Evolutionary conservation across 257 asterid species (phyloP), one percentile per base, ranked within the genome.

Genomic region (Buddleja alternifolia): DNA sequence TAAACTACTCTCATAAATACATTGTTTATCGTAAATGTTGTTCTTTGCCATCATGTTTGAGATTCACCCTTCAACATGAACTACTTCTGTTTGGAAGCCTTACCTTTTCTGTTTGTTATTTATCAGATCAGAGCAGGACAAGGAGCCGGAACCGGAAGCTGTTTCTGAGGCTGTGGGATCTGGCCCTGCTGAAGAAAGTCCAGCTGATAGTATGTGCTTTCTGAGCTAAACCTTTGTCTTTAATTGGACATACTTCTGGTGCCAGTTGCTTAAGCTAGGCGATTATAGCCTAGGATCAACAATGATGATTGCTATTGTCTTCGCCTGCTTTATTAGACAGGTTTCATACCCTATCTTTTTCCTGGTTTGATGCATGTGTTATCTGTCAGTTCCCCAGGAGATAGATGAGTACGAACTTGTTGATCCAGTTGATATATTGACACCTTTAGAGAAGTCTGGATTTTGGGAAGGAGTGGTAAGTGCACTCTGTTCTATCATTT

Each of bases 381-480:
- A 63, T 67, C 70, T 60, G 48, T 75, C 95, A 94, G 99, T 74
- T 82, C 92, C 93, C 36, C 98, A 83, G 84, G 99, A 87, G 86
- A 82, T 94, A 74, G 99, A 94, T 82, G 98, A 91, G 78, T 94
- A 89, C 47, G 99, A 94, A 60, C 98, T 94, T 81, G 95, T 87
- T 72, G 98, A 94, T 88, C 99, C 99, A 50, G 95, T 94, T 78
- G 99, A 94, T 77, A 86, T 94, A 75, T 77, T 94, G 83, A 82
- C 90, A 48, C 96, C 99, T 74, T 74, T 94, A 75, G 99, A 94
- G 82, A 94, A 94, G 88, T 87, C 97, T 46, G 97, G 97, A 51
- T 94, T 94, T 82, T 94, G 98, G 98, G 97, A 94, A 70, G 97
- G 99, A 78, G 98, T 94, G 86, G 99, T 94, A 57, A 73, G 92